Conservation (phyloP, 345 rosid genomes). For the Eucalyptus grandis region DNA sequence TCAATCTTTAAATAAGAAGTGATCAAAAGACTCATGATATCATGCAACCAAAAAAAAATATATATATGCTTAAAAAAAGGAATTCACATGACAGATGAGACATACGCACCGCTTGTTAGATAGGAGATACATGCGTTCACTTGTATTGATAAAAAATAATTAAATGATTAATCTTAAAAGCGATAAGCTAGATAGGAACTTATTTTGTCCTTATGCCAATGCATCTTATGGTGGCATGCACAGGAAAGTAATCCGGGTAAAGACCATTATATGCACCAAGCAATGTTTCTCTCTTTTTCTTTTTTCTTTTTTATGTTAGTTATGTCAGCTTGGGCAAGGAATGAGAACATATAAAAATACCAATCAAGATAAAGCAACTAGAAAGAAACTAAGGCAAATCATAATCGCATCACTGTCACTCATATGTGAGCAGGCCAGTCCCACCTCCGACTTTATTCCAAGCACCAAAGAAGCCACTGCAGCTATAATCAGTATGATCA, state of each 20-base stretch:
- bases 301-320: neutral
- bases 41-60: neutral
- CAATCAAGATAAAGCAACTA: neutral
- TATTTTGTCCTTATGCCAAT: neutral
- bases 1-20: neutral
- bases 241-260: neutral
- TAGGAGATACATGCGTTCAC: neutral
- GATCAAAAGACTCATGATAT: neutral
- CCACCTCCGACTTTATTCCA: conserved; percentile 97
- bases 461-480: conserved; percentile 85
- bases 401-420: neutral
- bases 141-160: neutral
- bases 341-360: neutral
- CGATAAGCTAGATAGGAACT: neutral
- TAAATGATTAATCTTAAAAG: neutral
- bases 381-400: neutral
- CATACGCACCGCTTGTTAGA: neutral
- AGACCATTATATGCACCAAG: neutral
- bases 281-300: neutral
- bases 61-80: neutral
- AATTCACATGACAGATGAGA: neutral
- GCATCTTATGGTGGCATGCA: neutral
- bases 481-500: conserved; percentile 85
- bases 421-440: neutral
- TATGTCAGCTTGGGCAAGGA: neutral